Evolutionary conservation across 306 rosid species (phyloP), one percentile per base, ranked within the genome.

Genomic region (Senna tora): DNA sequence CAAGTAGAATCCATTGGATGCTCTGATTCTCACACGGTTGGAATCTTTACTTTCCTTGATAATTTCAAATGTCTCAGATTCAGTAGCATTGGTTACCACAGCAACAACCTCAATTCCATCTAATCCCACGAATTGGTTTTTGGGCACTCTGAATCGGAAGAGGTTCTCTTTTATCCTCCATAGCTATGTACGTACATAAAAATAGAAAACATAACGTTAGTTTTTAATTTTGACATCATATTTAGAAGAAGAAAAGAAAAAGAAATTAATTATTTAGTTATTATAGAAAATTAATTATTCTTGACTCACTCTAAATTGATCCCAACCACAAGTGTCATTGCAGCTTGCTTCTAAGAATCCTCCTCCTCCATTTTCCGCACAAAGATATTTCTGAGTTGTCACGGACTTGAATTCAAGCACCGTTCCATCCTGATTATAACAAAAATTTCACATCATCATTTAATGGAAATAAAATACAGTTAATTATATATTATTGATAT

Each of bases 341-440:
- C 96, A 82, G 56, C 89, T 87, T n/a, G 92, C 93, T 51, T 86
- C 96, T 8, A 89, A 53, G 65, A 77, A 83, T 55, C 81, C 77
- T 81, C 92, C 96, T 71, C 97, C 97, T 47, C 96, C 93, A 0
- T 15, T 33, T 57, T 92, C 96, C 2, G 96, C 90, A 54, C 75
- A 74, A 0, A 87, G 82, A 59, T 84, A 89, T 34, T 92, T 92
- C 58, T 41, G 50, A 0, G 80, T 89, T 25, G 87, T 86, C 30
- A 84, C 87, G 0, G 96, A 89, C 75, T 84, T 81, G 69, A 89
- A 84, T 30, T 84, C 92, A 77, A 87, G 82, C 55, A 56, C 84
- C 7, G 87, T 78, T 74, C 93, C 97, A 72, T 92, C 96, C 97
- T n/a, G n/a, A n/a, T n/a, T n/a, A n/a, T 91, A 20, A 2, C 2